Base-by-base conservation (phyloP, 2,329 filamentous ascomycete species). In the Diaporthe nobilis region DNA sequence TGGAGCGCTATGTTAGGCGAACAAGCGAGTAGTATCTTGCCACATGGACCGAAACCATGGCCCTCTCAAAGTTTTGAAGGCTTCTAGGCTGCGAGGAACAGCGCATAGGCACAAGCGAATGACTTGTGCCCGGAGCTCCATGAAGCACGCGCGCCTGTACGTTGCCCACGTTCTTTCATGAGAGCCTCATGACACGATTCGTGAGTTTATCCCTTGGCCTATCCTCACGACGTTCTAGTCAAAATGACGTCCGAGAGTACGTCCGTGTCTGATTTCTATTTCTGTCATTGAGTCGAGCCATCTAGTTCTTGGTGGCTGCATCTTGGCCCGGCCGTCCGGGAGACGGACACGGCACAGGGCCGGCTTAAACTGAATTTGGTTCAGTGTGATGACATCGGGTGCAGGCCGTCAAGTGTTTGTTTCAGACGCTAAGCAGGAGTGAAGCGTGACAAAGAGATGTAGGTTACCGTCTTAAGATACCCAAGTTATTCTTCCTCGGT, bases 341-440 rank as follows among this genome's bases (percentile, higher is more conserved):
- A 53, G 65, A 53, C 15, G 31, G 47, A 51, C 31, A 53, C 31
- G 60, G 65, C 65, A 68, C 47, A 17, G n/a, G 37, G 12, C 9
- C 31, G 47, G 65, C 65, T 51, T 53, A 39, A 53, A 39, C 65
- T 68, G 22, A 28, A 39, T 53, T n/a, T 68, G 47, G 65, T 12
- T 25, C 65, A 39, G 65, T 4, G 65, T 28, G 47, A n/a, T 68
- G 20, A 37, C 22, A n/a, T 53, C 3, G 44, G 31, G 47, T 13
- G 39, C 63, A 39, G 22, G 31, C 65, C 65, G 47, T 51, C 47
- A 22, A 28, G 31, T 25, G 10, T 39, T 39, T 15, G 65, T 53
- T 68, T 53, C 47, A 68, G 47, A 22, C 3, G 31, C 65, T 37
- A 53, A 28, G 31, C 4, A 15, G 63, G 20, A 53, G 2, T 39